Evolutionary conservation across 306 rosid species (phyloP), one percentile per base, ranked within the genome.

Genomic region (Begonia loranthoides): DNA sequence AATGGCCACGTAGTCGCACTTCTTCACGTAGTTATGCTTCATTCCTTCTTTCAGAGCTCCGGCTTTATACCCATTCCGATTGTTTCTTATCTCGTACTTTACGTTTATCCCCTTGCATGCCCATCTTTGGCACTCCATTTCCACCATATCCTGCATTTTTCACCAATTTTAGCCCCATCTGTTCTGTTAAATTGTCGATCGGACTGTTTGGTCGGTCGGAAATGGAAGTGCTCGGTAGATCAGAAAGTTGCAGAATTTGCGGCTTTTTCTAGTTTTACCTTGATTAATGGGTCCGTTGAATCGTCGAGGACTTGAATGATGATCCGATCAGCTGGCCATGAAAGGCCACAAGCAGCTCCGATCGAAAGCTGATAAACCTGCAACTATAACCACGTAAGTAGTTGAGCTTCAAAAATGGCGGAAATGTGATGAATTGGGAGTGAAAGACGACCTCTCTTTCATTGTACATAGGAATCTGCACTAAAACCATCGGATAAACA

Each of bases 391-490:
- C 36, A 28, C 36, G 36, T 28, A 28, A 22, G 15, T 5, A 56
- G 12, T 8, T 6, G 11, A 53, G 6, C 39, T 16, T 7, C 0
- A 4, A 48, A 15, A 2, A 50, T 13, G 41, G 17, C 34, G 21
- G 15, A 41, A 12, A 28, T 11, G 17, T n/a, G 15, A 38, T 17
- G 15, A 15, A 8, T 12, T 15, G 13, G n/a, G 12, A 14, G 22
- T n/a, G 11, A 52, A 22, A 41, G 50, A 56, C 45, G 6, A 89
- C 96, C 96, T 87, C 96, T 74, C 83, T 67, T 74, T 87, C 96
- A 16, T 87, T 87, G 67, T 72, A 87, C 96, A 87, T 87, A 28
- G 96, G 96, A 57, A 87, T 75, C 70, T 87, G 96, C 9, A 87
- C 77, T 4, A 87, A 75, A 24, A 87, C 86, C 86, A 73, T 74